Conservation (phyloP, 108 stramenopile species). For the Cylindrotheca closterium region DNA sequence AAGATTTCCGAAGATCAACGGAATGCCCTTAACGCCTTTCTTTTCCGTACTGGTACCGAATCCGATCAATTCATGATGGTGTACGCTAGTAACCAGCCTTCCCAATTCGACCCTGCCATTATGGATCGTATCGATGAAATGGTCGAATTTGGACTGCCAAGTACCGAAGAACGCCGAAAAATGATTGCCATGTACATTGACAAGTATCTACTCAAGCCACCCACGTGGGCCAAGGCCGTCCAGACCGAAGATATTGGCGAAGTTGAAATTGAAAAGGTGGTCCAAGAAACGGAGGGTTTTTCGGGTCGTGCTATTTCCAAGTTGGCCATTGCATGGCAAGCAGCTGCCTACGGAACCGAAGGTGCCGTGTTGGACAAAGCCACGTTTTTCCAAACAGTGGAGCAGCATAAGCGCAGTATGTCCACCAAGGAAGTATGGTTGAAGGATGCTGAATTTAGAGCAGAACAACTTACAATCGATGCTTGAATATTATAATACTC, state of each 20-base stretch:
- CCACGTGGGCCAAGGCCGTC: slow-evolving; percentile 77
- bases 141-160: slow-evolving; percentile 94
- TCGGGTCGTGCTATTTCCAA: slow-evolving; percentile 98
- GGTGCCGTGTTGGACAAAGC: slow-evolving; percentile 80
- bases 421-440: slow-evolving; percentile 80
- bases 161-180: slow-evolving; percentile 78
- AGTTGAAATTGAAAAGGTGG: slow-evolving; percentile 85
- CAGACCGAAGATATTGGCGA: slow-evolving; percentile 77
- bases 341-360: slow-evolving; percentile 94
- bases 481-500: slow-evolving; percentile 8
- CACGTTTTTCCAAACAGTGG: slow-evolving; percentile 80
- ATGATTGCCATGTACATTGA: slow-evolving; percentile 98
- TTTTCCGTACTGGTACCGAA: slow-evolving; percentile 94
- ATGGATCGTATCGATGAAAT: slow-evolving; percentile 99
- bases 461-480: slow-evolving; percentile 66
- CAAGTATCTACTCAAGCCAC: slow-evolving; percentile 90
- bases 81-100: slow-evolving; percentile 97
- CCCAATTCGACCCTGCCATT: slow-evolving; percentile 97
- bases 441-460: slow-evolving; percentile 66
- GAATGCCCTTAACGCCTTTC: slow-evolving; percentile 98
- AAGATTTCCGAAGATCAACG: slow-evolving; percentile 95
- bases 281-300: slow-evolving; percentile 89
- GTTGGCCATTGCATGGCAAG: slow-evolving; percentile 98
- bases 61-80: slow-evolving; percentile 99
- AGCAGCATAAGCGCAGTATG: slow-evolving; percentile 83